Evolutionary conservation across 2,329 filamentous ascomycete species (phyloP).

Genomic region (Nakataea oryzae): DNA sequence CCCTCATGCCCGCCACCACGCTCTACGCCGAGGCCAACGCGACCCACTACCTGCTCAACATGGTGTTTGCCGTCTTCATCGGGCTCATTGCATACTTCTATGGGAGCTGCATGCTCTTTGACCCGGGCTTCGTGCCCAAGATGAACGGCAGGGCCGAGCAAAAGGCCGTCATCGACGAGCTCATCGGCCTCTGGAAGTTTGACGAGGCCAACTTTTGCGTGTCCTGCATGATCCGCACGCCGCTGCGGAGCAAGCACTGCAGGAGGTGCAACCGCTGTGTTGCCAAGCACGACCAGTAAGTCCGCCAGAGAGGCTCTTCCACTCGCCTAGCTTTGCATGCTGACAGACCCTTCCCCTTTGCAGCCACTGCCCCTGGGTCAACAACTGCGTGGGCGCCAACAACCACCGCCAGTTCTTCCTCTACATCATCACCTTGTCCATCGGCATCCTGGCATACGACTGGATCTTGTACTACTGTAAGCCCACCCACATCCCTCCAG

Average conservation of each 20-base stretch:
- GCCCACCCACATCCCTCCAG: conserved; percentile 16
- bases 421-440: conserved; percentile 69
- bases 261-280: conserved; percentile 84
- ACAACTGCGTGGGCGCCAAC: conserved; percentile 92
- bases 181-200: conserved; percentile 78
- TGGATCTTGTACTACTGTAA: conserved; percentile 63
- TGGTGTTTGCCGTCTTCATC: conserved; percentile 59
- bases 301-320: neutral
- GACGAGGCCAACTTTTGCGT: conserved; percentile 93
- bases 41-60: conserved; percentile 62
- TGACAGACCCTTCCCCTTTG: neutral
- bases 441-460: conserved; percentile 65
- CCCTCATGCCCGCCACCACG: conserved; percentile 47
- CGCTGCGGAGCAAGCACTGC: conserved; percentile 92
- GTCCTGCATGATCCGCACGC: conserved; percentile 86
- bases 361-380: conserved; percentile 95
- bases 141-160: conserved; percentile 82
- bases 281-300: conserved; percentile 89
- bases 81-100: conserved; percentile 77
- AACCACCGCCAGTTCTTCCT: conserved; percentile 94
- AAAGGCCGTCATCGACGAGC: conserved; percentile 77
- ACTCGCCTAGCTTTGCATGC: neutral
- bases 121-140: conserved; percentile 91
- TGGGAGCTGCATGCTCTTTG: conserved; percentile 69
- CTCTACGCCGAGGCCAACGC: conserved; percentile 37